These are phyloP conservation scores for Taphrina communis DNA, from an alignment of 1,139 yeast species.

Conservation along the genomic window DNA sequence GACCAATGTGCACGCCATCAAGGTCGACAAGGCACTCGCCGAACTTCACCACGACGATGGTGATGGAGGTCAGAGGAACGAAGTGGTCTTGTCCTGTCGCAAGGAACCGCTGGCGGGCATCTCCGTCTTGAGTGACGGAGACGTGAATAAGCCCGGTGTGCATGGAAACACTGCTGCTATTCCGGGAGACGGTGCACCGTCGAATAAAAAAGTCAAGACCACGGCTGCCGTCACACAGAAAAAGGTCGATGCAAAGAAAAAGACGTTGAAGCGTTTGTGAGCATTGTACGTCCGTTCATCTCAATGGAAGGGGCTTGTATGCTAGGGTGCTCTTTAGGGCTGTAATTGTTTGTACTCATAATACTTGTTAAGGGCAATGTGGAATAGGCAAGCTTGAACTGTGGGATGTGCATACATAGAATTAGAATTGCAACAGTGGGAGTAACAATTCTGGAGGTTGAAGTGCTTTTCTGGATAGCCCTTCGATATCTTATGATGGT, in stretches of 20 bases:
- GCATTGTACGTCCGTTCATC: background rate
- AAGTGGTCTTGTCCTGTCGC: slow-evolving; percentile 8
- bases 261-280: slow-evolving; percentile 19
- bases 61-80: background rate
- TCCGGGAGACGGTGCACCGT: background rate
- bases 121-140: slow-evolving; percentile 2
- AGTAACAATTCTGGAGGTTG: too few relatives aligned
- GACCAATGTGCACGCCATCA: slow-evolving; percentile 51
- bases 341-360: too few relatives aligned
- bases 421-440: too few relatives aligned
- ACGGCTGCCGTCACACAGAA: slow-evolving; percentile 1
- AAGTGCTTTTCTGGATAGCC: too few relatives aligned
- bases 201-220: slow-evolving; percentile 16
- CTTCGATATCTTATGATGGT: too few relatives aligned
- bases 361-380: too few relatives aligned
- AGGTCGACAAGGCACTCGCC: slow-evolving; percentile 27
- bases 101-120: background rate
- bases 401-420: too few relatives aligned
- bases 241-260: slow-evolving; percentile 27
- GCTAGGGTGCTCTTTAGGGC: too few relatives aligned
- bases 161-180: background rate
- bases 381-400: too few relatives aligned
- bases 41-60: slow-evolving; percentile 1
- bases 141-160: slow-evolving; percentile 19
- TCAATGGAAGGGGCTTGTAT: too few relatives aligned